These are phyloP conservation scores for Bryopsis sp. DNA, from an alignment of 139 green algal genomes.

Conservation along the genomic window DNA sequence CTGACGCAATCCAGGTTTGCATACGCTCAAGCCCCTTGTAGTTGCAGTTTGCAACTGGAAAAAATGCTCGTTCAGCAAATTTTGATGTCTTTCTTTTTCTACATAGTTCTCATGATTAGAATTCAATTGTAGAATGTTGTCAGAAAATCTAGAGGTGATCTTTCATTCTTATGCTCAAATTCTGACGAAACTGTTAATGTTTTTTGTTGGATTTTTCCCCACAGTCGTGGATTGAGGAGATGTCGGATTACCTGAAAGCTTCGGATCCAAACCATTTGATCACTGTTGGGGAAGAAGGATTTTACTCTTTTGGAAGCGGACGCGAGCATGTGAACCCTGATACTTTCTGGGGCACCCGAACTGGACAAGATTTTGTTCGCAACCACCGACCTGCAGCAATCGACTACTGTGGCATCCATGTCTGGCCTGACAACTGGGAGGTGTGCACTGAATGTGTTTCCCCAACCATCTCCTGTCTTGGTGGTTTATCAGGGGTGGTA, in stretches of 20 bases:
- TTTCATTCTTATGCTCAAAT: too few relatives aligned
- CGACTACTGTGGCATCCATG: conserved; percentile 28
- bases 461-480: too few relatives aligned
- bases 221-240: conserved; percentile 32
- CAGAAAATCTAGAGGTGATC: too few relatives aligned
- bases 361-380: conserved; percentile 43
- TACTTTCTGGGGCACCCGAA: conserved; percentile 29
- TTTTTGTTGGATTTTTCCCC: too few relatives aligned
- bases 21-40: too few relatives aligned
- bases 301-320: conserved; percentile 30
- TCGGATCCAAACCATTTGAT: conserved; percentile 49
- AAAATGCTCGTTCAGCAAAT: too few relatives aligned
- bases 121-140: too few relatives aligned
- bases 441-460: conserved; percentile 19
- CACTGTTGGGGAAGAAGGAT: conserved; percentile 48
- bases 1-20: conserved; percentile 16
- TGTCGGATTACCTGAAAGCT: conserved; percentile 23
- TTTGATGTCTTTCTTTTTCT: too few relatives aligned
- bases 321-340: conserved; percentile 14
- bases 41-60: too few relatives aligned
- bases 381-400: conserved; percentile 36
- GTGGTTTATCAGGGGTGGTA: too few relatives aligned
- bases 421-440: conserved; percentile 4
- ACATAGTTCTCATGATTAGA: too few relatives aligned
- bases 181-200: too few relatives aligned